Evolutionary conservation across 1,139 yeast species (phyloP), one percentile per base, ranked within the genome.

Genomic region (Geotrichum citri-aurantii): DNA sequence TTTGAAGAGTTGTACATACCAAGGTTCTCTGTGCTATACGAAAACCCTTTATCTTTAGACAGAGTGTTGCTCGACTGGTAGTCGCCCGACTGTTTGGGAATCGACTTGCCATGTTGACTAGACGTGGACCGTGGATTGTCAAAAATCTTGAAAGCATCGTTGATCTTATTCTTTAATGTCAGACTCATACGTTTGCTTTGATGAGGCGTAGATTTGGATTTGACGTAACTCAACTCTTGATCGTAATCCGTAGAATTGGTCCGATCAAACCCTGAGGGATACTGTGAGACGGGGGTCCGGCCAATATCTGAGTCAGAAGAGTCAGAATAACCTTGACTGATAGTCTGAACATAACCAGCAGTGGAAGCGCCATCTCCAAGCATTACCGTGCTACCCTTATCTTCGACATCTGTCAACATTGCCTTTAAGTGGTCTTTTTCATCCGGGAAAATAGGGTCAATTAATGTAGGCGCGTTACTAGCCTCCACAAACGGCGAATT

Each of bases 301-400:
- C 44, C 44, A n/a, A n/a, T 37, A 37, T 37, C 44, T 7, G 44
- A 37, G 8, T n/a, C 44, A 37, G 44, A 37, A 3, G 44, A 37
- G 14, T 37, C 44, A 2, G 42, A 33, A 33, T 12, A n/a, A 33
- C 12, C n/a, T 17, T 37, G 44, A 19, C n/a, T 37, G 10, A 19
- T n/a, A 19, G 7, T n/a, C 29, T 7, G 29, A 7, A 4, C 73
- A 67, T 86, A 88, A 58, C 85, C 88, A 52, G 81, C 75, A 59
- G 78, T 79, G 53, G 80, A 79, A 23, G 68, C 66, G 8, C 57
- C 58, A 53, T 64, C 65, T 56, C 72, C 74, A 57, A 74, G 61
- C 1, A 72, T 67, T 4, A 73, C 70, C n/a, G 72, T 72, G 42
- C 68, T 69, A 48, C 69, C 63, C 31, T 68, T 68, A 56, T 70